Conservation (phyloP, 2,329 filamentous ascomycete species). For the Penicillium sp. region DNA sequence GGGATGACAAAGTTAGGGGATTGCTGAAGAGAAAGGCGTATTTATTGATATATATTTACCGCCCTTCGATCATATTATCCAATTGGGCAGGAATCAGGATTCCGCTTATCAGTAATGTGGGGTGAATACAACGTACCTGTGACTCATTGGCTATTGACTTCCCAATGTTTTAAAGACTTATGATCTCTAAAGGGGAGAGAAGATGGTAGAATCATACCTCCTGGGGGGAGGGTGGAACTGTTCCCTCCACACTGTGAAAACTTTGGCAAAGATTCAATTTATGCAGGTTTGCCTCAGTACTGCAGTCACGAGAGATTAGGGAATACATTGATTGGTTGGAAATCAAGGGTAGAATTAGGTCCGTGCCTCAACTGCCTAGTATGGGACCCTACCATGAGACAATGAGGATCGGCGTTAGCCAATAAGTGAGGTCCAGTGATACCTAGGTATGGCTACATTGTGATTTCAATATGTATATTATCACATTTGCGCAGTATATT, state of each 20-base stretch:
- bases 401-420: not conserved
- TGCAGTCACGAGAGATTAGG: not conserved
- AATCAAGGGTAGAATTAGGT: not conserved
- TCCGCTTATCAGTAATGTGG: not conserved
- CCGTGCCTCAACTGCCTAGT: not conserved
- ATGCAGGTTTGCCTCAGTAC: not conserved
- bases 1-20: not conserved
- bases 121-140: not conserved
- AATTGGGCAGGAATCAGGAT: no score
- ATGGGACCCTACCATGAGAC: not conserved
- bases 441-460: no score
- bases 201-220: not conserved
- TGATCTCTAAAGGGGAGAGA: not conserved
- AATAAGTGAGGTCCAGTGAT: no score
- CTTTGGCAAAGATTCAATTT: not conserved
- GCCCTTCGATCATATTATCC: not conserved
- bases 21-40: not conserved
- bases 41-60: not conserved
- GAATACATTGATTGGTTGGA: not conserved
- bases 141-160: not conserved
- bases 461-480: no score
- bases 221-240: not conserved
- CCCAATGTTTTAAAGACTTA: not conserved
- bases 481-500: no score
- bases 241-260: not conserved